Evolutionary conservation across 164 flowering plant genomes (phyloP).

Genomic region (Berberis vulgaris): DNA sequence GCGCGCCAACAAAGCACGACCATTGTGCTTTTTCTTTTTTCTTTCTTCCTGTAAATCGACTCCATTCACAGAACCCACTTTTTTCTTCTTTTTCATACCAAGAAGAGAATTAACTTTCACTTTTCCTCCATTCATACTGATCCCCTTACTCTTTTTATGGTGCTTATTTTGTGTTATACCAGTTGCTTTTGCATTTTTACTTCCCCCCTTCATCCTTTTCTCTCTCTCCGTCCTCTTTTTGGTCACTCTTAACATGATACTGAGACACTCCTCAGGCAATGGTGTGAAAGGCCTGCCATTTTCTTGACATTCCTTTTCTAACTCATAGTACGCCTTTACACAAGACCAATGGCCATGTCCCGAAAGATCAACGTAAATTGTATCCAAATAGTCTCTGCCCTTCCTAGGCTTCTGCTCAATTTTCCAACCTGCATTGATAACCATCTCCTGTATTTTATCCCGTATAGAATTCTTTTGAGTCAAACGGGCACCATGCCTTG

Average conservation of each 20-base stretch:
- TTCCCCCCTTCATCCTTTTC: slow-evolving; percentile 31
- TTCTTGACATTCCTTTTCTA: slow-evolving; percentile 30
- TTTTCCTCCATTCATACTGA: background rate
- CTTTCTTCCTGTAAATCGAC: slow-evolving; percentile 33
- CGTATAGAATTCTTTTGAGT: slow-evolving; percentile 42
- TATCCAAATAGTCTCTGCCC: slow-evolving; percentile 49
- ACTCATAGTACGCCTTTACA: slow-evolving; percentile 49
- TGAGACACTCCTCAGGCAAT: slow-evolving; percentile 52
- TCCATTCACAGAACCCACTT: slow-evolving; percentile 16
- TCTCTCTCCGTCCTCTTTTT: slow-evolving; percentile 54
- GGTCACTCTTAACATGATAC: slow-evolving; percentile 66
- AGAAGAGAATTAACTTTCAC: background rate
- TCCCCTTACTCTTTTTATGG: slow-evolving; percentile 23
- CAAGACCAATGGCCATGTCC: slow-evolving; percentile 73
- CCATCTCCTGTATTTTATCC: slow-evolving; percentile 39
- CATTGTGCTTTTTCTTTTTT: slow-evolving; percentile 51
- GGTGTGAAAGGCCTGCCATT: slow-evolving; percentile 36
- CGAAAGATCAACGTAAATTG: slow-evolving; percentile 56
- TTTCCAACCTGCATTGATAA: slow-evolving; percentile 62
- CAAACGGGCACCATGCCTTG: slow-evolving; percentile 19
- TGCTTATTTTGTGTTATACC: slow-evolving; percentile 18
- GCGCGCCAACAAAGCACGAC: slow-evolving; percentile 73
- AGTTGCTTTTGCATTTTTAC: slow-evolving; percentile 18
- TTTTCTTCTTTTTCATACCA: background rate
- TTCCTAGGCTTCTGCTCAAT: slow-evolving; percentile 56